Percentiles rank a stretch among this genome's conserved stretches.
These are phyloP conservation scores for Tetradesmus lagerheimii DNA, from an alignment of 139 green algal species.

Conservation along the genomic window DNA sequence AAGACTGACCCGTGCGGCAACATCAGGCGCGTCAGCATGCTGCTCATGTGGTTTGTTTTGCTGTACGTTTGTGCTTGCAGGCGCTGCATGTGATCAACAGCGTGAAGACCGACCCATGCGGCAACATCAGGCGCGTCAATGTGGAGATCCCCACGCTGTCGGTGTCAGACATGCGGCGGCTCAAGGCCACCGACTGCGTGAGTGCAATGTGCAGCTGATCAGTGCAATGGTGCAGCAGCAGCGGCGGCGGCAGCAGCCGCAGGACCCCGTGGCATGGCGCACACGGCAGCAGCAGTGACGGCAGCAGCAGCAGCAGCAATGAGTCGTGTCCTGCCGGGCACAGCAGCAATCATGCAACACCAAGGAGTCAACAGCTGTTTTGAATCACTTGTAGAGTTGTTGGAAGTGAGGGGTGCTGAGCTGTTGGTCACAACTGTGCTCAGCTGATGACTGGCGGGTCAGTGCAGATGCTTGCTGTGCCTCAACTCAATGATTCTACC, in stretches of 20 bases:
- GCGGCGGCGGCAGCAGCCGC: background rate
- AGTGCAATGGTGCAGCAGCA: background rate
- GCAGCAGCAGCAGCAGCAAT: background rate
- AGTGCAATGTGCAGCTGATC: constrained; percentile 15
- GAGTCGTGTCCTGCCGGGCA: too few relatives aligned
- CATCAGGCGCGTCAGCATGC: constrained; percentile 77
- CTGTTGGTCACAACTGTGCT: too few relatives aligned
- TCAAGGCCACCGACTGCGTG: constrained; percentile 79
- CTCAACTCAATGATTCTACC: too few relatives aligned
- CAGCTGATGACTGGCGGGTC: too few relatives aligned
- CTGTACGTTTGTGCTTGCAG: constrained; percentile 20
- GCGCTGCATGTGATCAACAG: constrained; percentile 67
- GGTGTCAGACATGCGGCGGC: constrained; percentile 78
- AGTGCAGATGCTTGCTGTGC: too few relatives aligned
- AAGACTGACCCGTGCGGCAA: constrained; percentile 73
- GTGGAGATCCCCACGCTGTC: constrained; percentile 81
- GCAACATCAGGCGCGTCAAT: constrained; percentile 79
- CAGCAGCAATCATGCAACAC: too few relatives aligned
- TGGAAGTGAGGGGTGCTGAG: too few relatives aligned
- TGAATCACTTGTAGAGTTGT: too few relatives aligned
- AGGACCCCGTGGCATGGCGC: too few relatives aligned
- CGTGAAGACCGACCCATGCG: constrained; percentile 71
- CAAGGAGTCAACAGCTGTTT: too few relatives aligned
- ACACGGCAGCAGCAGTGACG: background rate
- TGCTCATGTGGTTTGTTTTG: background rate